Base-by-base conservation (phyloP, 2,329 filamentous ascomycete genomes). In the Blastomyces parvus region DNA sequence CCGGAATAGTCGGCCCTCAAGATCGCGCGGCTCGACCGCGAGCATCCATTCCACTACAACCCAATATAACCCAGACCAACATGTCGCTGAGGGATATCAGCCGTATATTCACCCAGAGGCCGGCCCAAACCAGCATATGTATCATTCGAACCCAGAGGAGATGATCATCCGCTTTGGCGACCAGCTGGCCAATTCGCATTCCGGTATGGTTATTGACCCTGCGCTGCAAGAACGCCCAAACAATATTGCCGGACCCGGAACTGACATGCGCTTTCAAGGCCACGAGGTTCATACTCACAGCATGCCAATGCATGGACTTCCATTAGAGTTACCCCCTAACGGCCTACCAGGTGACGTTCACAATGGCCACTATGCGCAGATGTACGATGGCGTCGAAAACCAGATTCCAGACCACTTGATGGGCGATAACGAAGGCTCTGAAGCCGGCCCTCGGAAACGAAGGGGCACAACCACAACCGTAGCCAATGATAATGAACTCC, bases 401-500 rank as follows among this genome's bases (percentile, higher is more conserved):
- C 74, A 77, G 25, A 70, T 75, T n/a, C 74, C 73, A 22, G 78
- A 75, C 58, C 77, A 73, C 62, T 67, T 71, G 53, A 66, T 75
- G 42, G 75, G 76, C 38, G 76, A 77, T 0, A 76, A 78, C 52
- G 78, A 80, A 25, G 72, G 74, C 36, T 78, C 77, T 0, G 78
- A 80, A 66, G 70, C 71, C 25, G 77, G 77, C 11, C 69, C 71
- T 22, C 76, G 77, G 60, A 79, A 78, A 70, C 78, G 78, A 68
- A 77, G 78, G 66, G 79, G 78, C 1, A 77, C 78, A 3, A 79
- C 76, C 61, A 79, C 79, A 1, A 80, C 78, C 11, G 68, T 80
- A 42, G 78, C 79, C 7, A 81, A 81, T 65, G 79, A 81, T 64
- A 78, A 79, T 62, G 79, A 81, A 64, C 64, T 81, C 60, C 74